Base-by-base conservation (phyloP, 768 basidiomycete species). In the Dictyophora rubrovolvata region DNA sequence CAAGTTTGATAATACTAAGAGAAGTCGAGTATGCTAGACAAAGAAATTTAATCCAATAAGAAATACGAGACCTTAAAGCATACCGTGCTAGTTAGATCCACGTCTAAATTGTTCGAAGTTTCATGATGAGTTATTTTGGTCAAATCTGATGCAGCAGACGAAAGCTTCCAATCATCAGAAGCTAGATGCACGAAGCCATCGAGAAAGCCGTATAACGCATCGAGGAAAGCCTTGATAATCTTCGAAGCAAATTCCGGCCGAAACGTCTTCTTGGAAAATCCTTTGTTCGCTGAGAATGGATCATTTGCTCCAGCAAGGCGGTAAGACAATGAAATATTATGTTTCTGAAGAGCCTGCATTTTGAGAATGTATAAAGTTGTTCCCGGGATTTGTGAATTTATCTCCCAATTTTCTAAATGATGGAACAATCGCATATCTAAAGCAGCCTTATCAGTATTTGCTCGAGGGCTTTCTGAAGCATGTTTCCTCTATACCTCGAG, bases 1-100 rank as follows among this genome's bases (percentile, higher is more conserved):
- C 64, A 98, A 84, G 69, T 98, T 97, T 16, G 92, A 90, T 34
- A 97, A 77, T 47, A 96, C 91, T 46, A 97, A 74, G 16, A 99
- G 77, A 50, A 94, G 76, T 49, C 95, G 83, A 14, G 80, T 87
- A 67, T 95, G 89, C 94, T 96, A 62, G 34, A 7, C 11, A 51
- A 9, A 59, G 37, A 46, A 20, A 48, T 7, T 48, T 10, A 9
- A 10, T 20, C 8, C 12, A 6, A 36, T 14, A 8, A 48, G 55
- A 21, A 28, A n/a, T 34, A 62, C 48, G 58, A 49, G 59, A 35
- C 62, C 16, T 28, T 1, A 48, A 56, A 20, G 18, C 81, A 61
- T 69, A 89, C 89, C 35, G 76, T 72, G 63, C 89, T 79, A 42
- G 74, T 76, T 46, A 87, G 70, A 66, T 90, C 83, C 35, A 86